These are phyloP conservation scores for sorghum (Sorghum bicolor) DNA, from an alignment of 176 grass and related monocot genomes.

Conservation along the genomic window DNA sequence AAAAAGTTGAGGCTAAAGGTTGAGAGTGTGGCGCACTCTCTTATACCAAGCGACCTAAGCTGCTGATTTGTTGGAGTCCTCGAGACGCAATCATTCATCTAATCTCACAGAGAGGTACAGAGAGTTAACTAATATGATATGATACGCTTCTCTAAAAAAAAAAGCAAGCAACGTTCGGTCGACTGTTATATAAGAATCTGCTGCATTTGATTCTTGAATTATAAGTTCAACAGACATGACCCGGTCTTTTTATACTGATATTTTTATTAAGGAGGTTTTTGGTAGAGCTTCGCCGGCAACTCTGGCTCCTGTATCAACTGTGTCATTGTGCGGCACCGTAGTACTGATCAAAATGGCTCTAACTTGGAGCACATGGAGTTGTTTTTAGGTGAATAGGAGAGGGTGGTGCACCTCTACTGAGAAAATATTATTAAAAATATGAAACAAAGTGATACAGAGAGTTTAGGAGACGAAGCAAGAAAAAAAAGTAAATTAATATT, in stretches of 20 bases:
- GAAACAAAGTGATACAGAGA: too few species aligned
- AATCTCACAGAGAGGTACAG: not conserved
- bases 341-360: too few species aligned
- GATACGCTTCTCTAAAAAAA: not conserved
- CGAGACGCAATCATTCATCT: not conserved
- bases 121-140: not conserved
- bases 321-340: too few species aligned
- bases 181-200: not conserved
- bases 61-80: not conserved
- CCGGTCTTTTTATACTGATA: not conserved
- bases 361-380: too few species aligned
- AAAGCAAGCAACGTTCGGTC: not conserved
- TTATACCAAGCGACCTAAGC: not conserved
- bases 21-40: not conserved
- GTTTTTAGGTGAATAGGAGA: too few species aligned
- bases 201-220: not conserved
- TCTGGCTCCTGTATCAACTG: too few species aligned
- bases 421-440: too few species aligned
- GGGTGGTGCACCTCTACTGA: too few species aligned
- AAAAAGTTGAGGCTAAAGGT: not conserved
- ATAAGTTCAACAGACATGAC: not conserved
- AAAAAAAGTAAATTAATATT: too few species aligned
- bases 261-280: not conserved
- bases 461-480: too few species aligned
- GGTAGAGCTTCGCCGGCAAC: not conserved